These are phyloP conservation scores for Nepenthes mirabilis DNA, from an alignment of 148 eudicot species.

Conservation along the genomic window DNA sequence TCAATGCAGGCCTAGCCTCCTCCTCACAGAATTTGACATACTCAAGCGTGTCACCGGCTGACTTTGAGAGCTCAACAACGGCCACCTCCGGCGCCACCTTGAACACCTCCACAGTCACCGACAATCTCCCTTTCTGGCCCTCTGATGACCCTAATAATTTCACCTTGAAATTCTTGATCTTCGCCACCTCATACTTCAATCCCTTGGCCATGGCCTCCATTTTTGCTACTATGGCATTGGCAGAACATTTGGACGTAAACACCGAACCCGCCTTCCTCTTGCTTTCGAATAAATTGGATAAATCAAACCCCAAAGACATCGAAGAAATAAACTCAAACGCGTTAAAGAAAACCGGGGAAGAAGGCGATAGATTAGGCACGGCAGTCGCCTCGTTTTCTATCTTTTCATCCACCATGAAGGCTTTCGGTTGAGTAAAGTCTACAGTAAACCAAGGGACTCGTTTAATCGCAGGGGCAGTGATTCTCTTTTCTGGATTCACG, in stretches of 20 bases:
- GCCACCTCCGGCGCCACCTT: conserved; percentile 78
- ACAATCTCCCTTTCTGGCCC: conserved; percentile 58
- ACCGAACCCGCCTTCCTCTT: conserved; percentile 29
- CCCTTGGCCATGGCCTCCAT: conserved; percentile 31
- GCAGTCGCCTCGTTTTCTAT: background rate
- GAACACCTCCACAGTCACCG: conserved; percentile 59
- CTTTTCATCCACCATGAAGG: background rate
- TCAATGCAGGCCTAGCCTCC: conserved; percentile 55
- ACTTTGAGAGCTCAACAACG: conserved; percentile 66
- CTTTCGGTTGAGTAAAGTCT: conserved; percentile 5
- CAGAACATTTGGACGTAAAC: conserved; percentile 53
- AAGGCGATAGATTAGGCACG: conserved; percentile 12
- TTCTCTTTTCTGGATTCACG: conserved; percentile 21
- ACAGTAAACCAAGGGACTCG: conserved; percentile 35
- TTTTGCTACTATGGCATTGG: conserved; percentile 23
- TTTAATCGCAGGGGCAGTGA: conserved; percentile 24
- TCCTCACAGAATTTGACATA: conserved; percentile 68
- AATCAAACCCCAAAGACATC: conserved; percentile 73
- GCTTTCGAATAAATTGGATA: conserved; percentile 50
- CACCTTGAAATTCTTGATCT: conserved; percentile 35
- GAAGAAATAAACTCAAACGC: conserved; percentile 80
- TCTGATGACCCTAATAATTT: conserved; percentile 34
- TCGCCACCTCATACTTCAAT: conserved; percentile 22
- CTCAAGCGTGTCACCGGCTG: conserved; percentile 74
- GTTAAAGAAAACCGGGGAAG: conserved; percentile 47